Evolutionary conservation across 805 yeast genomes (phyloP).

Genomic region (Torulaspora franciscae): DNA sequence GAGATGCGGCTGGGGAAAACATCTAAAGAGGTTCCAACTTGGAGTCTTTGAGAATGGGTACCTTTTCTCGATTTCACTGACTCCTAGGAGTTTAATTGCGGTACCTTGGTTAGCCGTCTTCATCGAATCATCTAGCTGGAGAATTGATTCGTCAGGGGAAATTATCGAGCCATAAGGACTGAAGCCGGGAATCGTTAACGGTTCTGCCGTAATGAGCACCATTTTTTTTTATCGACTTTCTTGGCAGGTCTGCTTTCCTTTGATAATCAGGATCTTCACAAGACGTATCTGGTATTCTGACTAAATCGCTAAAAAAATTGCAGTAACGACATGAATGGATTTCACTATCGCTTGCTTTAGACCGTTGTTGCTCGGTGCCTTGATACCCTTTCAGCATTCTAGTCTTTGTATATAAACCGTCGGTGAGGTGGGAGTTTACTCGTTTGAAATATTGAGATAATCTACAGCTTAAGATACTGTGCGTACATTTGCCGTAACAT

Average conservation of each 20-base stretch:
- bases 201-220: conserved; percentile 42
- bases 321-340: too few relatives aligned
- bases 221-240: not conserved
- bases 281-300: too few relatives aligned
- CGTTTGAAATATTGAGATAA: too few relatives aligned
- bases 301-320: too few relatives aligned
- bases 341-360: too few relatives aligned
- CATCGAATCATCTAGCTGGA: conserved; percentile 30
- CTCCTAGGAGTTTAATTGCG: conserved; percentile 69
- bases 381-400: too few relatives aligned
- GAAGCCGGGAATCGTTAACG: conserved; percentile 62
- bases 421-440: too few relatives aligned
- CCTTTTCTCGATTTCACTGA: conserved; percentile 55
- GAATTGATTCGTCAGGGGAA: conserved; percentile 69
- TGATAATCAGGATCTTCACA: not conserved
- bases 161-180: conserved; percentile 69
- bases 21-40: conserved; percentile 78
- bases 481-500: too few relatives aligned
- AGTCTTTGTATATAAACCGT: too few relatives aligned
- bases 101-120: conserved; percentile 87
- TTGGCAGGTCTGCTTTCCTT: not conserved
- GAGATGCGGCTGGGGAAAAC: conserved; percentile 68
- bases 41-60: conserved; percentile 47
- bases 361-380: too few relatives aligned
- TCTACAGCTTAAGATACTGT: too few relatives aligned